Conservation (phyloP, 202 grass and related monocot genomes). For the Musa balbisiana region DNA sequence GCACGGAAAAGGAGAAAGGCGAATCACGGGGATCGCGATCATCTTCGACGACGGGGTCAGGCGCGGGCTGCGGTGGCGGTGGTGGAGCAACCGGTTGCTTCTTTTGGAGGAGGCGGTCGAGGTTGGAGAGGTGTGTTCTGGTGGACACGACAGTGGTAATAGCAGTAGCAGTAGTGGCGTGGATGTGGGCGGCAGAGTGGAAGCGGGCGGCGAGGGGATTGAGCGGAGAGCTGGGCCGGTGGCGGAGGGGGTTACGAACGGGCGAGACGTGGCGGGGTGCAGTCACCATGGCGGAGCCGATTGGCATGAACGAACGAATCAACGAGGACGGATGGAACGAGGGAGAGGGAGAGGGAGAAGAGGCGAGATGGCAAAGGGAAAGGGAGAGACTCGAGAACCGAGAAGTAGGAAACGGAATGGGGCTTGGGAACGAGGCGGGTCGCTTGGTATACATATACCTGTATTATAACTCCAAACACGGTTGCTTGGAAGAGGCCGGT, state of each 20-base stretch:
- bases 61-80: neutral
- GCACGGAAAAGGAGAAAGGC: slow-evolving; percentile 3
- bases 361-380: no score
- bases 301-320: neutral
- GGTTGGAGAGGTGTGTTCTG: slow-evolving; percentile 49
- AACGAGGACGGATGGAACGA: no score
- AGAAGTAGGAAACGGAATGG: no score
- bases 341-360: no score
- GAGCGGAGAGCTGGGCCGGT: neutral
- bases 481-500: no score
- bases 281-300: neutral
- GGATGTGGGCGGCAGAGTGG: neutral
- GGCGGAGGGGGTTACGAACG: neutral
- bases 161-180: neutral
- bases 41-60: neutral
- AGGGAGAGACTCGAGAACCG: no score
- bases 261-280: neutral
- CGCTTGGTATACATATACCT: no score
- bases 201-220: neutral
- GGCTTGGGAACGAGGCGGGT: no score
- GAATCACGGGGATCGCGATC: neutral
- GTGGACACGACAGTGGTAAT: neutral
- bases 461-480: no score
- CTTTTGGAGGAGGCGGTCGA: slow-evolving; percentile 60
- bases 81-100: slow-evolving; percentile 1